Evolutionary conservation across 352 stramenopile genomes (phyloP).

Genomic region (Globisporangium nodosum): DNA sequence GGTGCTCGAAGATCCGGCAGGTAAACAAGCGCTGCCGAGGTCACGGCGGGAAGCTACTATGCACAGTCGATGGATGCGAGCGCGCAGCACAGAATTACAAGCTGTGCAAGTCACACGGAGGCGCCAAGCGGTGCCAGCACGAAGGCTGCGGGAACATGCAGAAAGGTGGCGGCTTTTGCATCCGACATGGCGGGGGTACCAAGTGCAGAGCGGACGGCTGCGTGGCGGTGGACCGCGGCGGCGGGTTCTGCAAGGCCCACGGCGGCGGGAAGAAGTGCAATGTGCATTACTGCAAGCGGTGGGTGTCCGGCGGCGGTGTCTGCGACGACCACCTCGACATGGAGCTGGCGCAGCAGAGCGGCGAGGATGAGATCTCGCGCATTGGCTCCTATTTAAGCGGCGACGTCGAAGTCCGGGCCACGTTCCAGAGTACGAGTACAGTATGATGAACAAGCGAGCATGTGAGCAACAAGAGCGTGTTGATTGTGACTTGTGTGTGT

Average conservation of each 20-base stretch:
- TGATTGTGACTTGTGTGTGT: too few relatives aligned
- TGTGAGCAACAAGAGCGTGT: neutral
- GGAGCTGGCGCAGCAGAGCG: slow-evolving; percentile 41
- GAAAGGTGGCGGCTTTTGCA: slow-evolving; percentile 80
- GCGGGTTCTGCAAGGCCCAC: slow-evolving; percentile 82
- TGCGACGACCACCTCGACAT: slow-evolving; percentile 64
- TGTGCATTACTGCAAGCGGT: slow-evolving; percentile 65
- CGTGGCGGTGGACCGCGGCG: slow-evolving; percentile 60
- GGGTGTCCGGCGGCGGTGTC: slow-evolving; percentile 73
- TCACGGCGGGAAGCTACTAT: slow-evolving; percentile 77
- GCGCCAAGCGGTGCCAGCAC: slow-evolving; percentile 58
- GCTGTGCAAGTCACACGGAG: slow-evolving; percentile 79
- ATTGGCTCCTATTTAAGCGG: slow-evolving; percentile 69
- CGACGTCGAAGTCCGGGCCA: slow-evolving; percentile 5
- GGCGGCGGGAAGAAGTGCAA: slow-evolving; percentile 78
- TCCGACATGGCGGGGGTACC: slow-evolving; percentile 75
- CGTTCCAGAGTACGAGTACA: neutral
- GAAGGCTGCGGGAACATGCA: slow-evolving; percentile 82
- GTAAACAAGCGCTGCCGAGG: slow-evolving; percentile 81
- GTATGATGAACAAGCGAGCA: neutral
- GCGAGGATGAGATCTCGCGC: slow-evolving; percentile 55
- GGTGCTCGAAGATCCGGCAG: slow-evolving; percentile 82
- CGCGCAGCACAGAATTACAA: slow-evolving; percentile 76
- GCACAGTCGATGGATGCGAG: slow-evolving; percentile 72
- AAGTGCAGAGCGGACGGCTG: slow-evolving; percentile 70